Percentiles rank a stretch among this genome's conserved stretches.
These are phyloP conservation scores for Amanita subjunquillea DNA, from an alignment of 768 basidiomycete species.

Conservation along the genomic window DNA sequence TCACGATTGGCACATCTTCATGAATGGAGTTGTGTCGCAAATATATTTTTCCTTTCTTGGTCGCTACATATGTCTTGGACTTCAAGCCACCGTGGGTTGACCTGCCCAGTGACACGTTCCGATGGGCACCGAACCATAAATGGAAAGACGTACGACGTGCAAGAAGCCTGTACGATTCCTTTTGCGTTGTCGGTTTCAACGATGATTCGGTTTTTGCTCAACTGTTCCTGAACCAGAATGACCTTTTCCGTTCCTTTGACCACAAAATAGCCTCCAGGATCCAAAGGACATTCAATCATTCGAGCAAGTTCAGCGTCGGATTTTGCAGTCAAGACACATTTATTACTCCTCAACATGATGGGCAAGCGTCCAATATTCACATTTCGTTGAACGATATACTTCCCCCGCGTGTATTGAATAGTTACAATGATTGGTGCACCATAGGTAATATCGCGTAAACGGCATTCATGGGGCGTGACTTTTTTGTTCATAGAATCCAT, in stretches of 20 bases:
- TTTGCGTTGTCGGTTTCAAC: constrained; percentile 91
- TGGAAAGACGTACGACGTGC: constrained; percentile 70
- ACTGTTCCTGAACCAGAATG: constrained; percentile 95
- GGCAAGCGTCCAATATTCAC: constrained; percentile 88
- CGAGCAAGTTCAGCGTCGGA: constrained; percentile 77
- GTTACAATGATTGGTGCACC: constrained; percentile 89
- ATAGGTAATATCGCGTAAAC: constrained; percentile 92
- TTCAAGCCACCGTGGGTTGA: constrained; percentile 80
- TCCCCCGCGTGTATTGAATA: constrained; percentile 90
- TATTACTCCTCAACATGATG: constrained; percentile 94
- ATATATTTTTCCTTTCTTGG: constrained; percentile 91
- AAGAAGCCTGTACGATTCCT: constrained; percentile 86
- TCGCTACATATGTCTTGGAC: constrained; percentile 95
- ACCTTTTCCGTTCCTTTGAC: constrained; percentile 99
- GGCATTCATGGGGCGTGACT: constrained; percentile 95
- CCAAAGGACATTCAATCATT: constrained; percentile 95
- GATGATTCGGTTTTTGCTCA: constrained; percentile 98
- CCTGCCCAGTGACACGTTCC: constrained; percentile 22
- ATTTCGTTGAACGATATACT: constrained; percentile 77
- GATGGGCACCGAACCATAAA: background rate
- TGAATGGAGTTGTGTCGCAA: constrained; percentile 96
- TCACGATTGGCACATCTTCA: constrained; percentile 92
- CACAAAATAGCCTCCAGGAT: constrained; percentile 99
- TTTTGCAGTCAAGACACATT: constrained; percentile 80
- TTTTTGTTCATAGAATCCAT: constrained; percentile 64